Evolutionary conservation across 257 asterid genomes (phyloP), one percentile per base, ranked within the genome.

Genomic region (Perilla frutescens): DNA sequence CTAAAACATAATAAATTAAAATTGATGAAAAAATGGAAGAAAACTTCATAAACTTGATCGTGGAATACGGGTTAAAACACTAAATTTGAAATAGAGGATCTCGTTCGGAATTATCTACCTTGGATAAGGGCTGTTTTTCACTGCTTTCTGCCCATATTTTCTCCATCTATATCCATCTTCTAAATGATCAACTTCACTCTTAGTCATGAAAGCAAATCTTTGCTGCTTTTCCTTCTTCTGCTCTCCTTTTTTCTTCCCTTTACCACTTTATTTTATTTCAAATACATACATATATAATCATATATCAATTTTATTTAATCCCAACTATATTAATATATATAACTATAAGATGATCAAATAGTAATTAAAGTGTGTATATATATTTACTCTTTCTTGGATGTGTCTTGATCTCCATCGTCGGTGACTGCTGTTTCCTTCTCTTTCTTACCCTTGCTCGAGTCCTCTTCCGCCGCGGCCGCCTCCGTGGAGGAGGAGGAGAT

Each of bases 121-220:
- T 48, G 97, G 97, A 74, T 91, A 91, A 67, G 97, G 89, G 76
- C 97, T 91, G 69, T 91, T 91, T 71, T 91, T 91, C 26, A 91
- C 97, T 15, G 97, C 97, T 36, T 91, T 91, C 66, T 89, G 97
- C 7, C 97, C 97, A 73, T 91, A 91, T 79, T 91, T 91, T 79
- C 97, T 89, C 97, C 97, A 91, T 84, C 91, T 81, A 50, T 89
- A 91, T 50, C 97, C 97, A 72, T 91, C 97, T 81, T 91, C 97
- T 71, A 91, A 84, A 67, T 89, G 96, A 87, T 89, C 97, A 32
- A 91, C 90, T 80, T 91, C 96, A 60, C 97, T 91, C 80, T 89
- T 91, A 1, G 97, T 91, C 96, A 91, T 86, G 90, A 91, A 91
- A 50, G 96, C 97, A 77, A 86, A 86, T 47, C 90, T 73, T n/a